Percentiles rank a stretch among this genome's conserved stretches.
Conservation (phyloP, 2,329 filamentous ascomycete species). For the Madurella fahalii region DNA sequence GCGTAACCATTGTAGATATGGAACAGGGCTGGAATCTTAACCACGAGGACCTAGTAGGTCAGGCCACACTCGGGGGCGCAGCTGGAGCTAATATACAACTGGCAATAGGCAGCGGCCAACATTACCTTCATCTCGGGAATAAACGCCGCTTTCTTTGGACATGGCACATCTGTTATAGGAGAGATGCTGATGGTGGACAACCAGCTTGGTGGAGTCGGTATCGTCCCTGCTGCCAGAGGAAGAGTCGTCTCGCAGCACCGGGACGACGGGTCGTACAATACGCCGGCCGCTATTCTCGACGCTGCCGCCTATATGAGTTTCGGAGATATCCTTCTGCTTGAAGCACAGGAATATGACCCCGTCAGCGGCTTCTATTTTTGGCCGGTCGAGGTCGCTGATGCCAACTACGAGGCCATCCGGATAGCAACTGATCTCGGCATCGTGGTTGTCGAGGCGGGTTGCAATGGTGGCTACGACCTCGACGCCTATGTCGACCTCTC, state of each 20-base stretch:
- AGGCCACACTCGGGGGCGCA: too few species aligned
- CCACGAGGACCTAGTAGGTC: constrained; percentile 17
- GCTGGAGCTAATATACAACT: too few species aligned
- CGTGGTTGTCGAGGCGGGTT: constrained; percentile 16
- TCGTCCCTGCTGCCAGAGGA: constrained; percentile 10
- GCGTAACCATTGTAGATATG: constrained; percentile 15
- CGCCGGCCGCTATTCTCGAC: constrained; percentile 15
- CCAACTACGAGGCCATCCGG: constrained; percentile 15
- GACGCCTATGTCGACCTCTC: constrained; percentile 11
- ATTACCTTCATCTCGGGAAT: constrained; percentile 15
- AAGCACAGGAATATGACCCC: constrained; percentile 17
- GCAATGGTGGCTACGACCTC: constrained; percentile 16
- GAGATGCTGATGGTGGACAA: constrained; percentile 18
- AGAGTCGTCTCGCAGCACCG: constrained; percentile 10
- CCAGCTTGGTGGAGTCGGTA: constrained; percentile 14
- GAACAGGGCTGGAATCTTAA: constrained; percentile 19
- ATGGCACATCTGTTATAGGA: constrained; percentile 12
- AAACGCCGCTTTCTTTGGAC: background rate
- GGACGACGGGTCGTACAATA: constrained; percentile 2
- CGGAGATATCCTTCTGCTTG: constrained; percentile 20
- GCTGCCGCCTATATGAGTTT: constrained; percentile 10
- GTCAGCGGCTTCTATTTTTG: background rate
- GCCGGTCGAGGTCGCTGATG: constrained; percentile 19
- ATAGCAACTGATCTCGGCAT: constrained; percentile 14
- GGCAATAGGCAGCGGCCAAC: background rate